Evolutionary conservation across 805 yeast genomes (phyloP), one percentile per base, ranked within the genome.

Genomic region (Priceomyces fermenticarens): DNA sequence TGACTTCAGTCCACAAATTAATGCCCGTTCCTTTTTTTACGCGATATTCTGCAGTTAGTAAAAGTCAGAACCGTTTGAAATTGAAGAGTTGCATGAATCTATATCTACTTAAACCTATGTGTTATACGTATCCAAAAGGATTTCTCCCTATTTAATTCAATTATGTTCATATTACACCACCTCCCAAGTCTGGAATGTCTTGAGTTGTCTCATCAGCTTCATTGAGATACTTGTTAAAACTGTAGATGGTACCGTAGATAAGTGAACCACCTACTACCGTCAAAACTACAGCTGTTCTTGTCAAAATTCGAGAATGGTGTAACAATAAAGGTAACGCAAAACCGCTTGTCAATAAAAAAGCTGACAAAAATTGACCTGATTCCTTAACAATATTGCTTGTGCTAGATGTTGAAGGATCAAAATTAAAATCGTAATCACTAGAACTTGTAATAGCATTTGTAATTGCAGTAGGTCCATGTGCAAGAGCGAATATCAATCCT

Each of bases 221-320:
- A 43, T 78, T 81, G 71, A 91, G 91, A 55, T 86, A 88, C 57
- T 82, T 71, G 3, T 87, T 81, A 58, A 91, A 91, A 6, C 87
- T 78, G 37, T 87, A 84, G 26, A 91, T 88, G 5, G 97, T 84
- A 4, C 82, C 77, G 63, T 85, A 90, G 35, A 91, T 87, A 45
- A 90, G 73, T 13, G 74, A 47, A n/a, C 98, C 98, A 11, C 98
- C 99, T 10, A 72, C 42, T 26, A 87, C 75, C 35, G 96, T 85
- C 81, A 91, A 81, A 13, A 77, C 50, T 63, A 81, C 78, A 14
- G 97, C 96, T 4, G 80, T 66, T 12, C 72, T 60, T n/a, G 82
- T 78, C 45, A 91, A 78, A 34, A 88, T 69, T 45, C 76, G 77
- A 36, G 86, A 80, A 62, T 91, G 97, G 47, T 82, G 81, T 34